phyloP scores from a whole-genome alignment of 306 rosid species.

The Pyrus bretschneideri region DNA sequence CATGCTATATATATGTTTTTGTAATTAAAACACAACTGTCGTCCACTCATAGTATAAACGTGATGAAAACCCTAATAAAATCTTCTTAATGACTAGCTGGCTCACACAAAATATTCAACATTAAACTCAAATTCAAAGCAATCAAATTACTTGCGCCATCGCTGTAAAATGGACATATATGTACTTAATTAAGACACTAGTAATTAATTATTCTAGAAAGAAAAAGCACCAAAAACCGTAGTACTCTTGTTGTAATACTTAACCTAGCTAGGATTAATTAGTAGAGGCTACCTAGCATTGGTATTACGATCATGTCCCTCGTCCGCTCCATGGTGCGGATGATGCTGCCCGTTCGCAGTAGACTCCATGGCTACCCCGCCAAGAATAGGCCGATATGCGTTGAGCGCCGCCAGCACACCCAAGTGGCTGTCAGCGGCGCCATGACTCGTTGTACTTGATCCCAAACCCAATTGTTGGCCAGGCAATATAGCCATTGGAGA shows the following conservation, averaged over 20 bases:
- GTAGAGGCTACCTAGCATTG: constrained; percentile 20
- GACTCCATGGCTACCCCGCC: constrained; percentile 29
- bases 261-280: constrained; percentile 27
- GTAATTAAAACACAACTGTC: neutral
- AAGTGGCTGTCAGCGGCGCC: constrained; percentile 49
- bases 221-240: constrained; percentile 33
- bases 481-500: constrained; percentile 69
- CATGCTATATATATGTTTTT: neutral
- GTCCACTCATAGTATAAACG: neutral
- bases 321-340: constrained; percentile 35
- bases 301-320: constrained; percentile 39
- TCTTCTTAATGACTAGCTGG: neutral
- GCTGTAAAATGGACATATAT: constrained; percentile 33
- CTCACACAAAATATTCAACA: constrained; percentile 11
- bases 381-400: constrained; percentile 50
- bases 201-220: neutral
- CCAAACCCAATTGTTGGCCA: constrained; percentile 48
- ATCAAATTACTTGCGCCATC: constrained; percentile 29
- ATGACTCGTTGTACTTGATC: neutral
- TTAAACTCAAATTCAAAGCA: constrained; percentile 23
- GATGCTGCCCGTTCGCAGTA: constrained; percentile 31
- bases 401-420: constrained; percentile 65
- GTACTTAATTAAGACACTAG: neutral
- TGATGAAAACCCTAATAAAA: constrained; percentile 39
- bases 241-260: constrained; percentile 25